phyloP scores from a whole-genome alignment of 495 filamentous ascomycete genomes.

The Aspergillus ostianus region DNA sequence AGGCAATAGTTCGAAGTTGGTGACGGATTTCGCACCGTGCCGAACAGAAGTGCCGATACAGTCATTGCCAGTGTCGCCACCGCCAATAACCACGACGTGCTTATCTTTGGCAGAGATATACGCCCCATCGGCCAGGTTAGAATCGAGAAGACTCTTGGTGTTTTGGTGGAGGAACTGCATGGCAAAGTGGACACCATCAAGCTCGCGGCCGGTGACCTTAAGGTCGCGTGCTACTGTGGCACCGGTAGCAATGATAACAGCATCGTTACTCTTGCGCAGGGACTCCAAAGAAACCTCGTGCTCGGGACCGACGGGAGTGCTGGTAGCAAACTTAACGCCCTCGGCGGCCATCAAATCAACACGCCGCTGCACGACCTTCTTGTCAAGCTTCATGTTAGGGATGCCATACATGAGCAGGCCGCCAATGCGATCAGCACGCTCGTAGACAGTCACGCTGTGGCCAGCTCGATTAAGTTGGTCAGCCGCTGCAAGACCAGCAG shows the following conservation, averaged over 20 bases:
- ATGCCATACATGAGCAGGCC: conserved; percentile 99
- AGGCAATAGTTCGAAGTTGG: conserved; percentile 96
- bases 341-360: conserved; percentile 95
- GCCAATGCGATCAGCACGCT: conserved; percentile 89
- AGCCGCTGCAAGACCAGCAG: conserved; percentile 85
- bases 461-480: conserved; percentile 96
- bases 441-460: conserved; percentile 90
- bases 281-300: conserved; percentile 65
- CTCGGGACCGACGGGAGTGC: conserved; percentile 77
- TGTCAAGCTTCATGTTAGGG: conserved; percentile 99
- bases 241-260: conserved; percentile 94
- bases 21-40: conserved; percentile 93
- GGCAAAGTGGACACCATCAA: conserved; percentile 94
- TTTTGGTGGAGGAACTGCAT: conserved; percentile 99
- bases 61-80: conserved; percentile 98
- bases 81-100: conserved; percentile 95
- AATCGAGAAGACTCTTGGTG: conserved; percentile 97
- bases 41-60: conserved; percentile 98
- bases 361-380: conserved; percentile 93
- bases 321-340: conserved; percentile 80
- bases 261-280: conserved; percentile 74
- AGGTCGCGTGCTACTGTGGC: conserved; percentile 96
- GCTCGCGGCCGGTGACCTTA: conserved; percentile 85
- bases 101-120: conserved; percentile 98
- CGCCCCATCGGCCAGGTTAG: conserved; percentile 75